phyloP scores from a whole-genome alignment of 345 rosid species.

The Citrus unshiu region DNA sequence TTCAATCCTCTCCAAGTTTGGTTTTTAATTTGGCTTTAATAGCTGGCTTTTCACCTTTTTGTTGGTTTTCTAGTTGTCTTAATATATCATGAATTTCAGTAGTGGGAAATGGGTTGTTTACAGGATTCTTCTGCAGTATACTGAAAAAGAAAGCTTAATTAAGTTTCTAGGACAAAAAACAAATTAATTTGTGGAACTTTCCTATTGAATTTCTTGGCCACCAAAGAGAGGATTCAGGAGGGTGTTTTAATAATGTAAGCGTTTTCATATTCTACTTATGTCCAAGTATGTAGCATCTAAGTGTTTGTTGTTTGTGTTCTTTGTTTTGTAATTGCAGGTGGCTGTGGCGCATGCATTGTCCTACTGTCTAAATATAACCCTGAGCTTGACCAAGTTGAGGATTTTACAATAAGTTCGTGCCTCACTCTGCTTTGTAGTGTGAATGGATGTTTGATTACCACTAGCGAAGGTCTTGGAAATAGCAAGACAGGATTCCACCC shows the following conservation, averaged over 20 bases:
- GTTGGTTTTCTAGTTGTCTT: not conserved
- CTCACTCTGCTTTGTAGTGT: slow-evolving; percentile 84
- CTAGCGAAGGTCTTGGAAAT: slow-evolving; percentile 86
- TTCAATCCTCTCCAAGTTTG: not conserved
- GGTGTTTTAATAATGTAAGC: not conserved
- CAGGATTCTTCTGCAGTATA: too few species aligned
- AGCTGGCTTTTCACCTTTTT: not conserved
- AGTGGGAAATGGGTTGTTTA: not conserved
- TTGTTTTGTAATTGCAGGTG: slow-evolving; percentile 50
- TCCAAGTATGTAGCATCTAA: not conserved
- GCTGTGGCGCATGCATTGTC: slow-evolving; percentile 90
- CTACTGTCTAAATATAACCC: slow-evolving; percentile 65
- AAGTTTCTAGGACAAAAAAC: too few species aligned
- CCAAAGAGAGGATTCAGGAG: not conserved
- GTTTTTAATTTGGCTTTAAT: not conserved
- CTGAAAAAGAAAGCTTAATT: not conserved
- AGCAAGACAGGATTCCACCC: slow-evolving; percentile 78
- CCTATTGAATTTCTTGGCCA: not conserved
- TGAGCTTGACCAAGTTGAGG: slow-evolving; percentile 52
- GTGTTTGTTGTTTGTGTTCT: not conserved
- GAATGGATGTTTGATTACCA: slow-evolving; percentile 74
- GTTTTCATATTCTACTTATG: not conserved
- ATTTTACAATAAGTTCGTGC: slow-evolving; percentile 65
- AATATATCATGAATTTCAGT: not conserved
- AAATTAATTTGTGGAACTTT: not conserved